phyloP scores from a whole-genome alignment of 2,329 filamentous ascomycete species.

The Phoma sp. region DNA sequence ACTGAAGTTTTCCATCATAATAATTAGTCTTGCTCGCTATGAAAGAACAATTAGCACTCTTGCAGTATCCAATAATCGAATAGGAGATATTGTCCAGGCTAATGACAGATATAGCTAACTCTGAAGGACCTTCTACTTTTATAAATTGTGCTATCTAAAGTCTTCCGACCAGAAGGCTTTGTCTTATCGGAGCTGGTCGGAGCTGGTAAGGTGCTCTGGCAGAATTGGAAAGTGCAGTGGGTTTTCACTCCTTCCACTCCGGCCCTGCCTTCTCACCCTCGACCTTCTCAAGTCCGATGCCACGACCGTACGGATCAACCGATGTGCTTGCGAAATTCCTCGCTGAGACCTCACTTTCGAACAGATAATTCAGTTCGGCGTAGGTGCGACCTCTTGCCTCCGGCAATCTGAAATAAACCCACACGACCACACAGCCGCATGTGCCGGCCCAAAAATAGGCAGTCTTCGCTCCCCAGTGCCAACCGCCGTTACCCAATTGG shows the following conservation, averaged over 20 bases:
- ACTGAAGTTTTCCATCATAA: too few relatives aligned
- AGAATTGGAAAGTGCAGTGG: not conserved
- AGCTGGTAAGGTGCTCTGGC: too few relatives aligned
- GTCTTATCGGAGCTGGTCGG: too few relatives aligned
- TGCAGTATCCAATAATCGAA: too few relatives aligned
- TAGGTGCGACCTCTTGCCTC: conserved; percentile 81
- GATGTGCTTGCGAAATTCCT: conserved; percentile 33
- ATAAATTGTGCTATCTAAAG: too few relatives aligned
- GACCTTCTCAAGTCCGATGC: conserved; percentile 11
- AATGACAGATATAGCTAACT: too few relatives aligned
- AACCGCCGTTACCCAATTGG: conserved; percentile 58
- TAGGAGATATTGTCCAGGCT: too few relatives aligned
- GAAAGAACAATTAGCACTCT: too few relatives aligned
- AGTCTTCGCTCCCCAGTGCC: conserved; percentile 84
- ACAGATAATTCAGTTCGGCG: conserved; percentile 82
- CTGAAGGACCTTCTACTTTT: too few relatives aligned
- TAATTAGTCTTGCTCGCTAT: too few relatives aligned
- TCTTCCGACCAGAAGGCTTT: too few relatives aligned
- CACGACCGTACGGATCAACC: conserved; percentile 28
- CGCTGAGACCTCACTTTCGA: conserved; percentile 59
- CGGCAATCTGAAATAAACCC: conserved; percentile 78
- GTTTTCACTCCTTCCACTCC: conserved; percentile 23
- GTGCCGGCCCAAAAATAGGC: conserved; percentile 86
- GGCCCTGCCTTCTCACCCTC: conserved; percentile 18
- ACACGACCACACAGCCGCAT: conserved; percentile 77